Evolutionary conservation across 768 basidiomycete species (phyloP), one percentile per base, ranked within the genome.

Genomic region (Rhodosporidiobolus odoratus): DNA sequence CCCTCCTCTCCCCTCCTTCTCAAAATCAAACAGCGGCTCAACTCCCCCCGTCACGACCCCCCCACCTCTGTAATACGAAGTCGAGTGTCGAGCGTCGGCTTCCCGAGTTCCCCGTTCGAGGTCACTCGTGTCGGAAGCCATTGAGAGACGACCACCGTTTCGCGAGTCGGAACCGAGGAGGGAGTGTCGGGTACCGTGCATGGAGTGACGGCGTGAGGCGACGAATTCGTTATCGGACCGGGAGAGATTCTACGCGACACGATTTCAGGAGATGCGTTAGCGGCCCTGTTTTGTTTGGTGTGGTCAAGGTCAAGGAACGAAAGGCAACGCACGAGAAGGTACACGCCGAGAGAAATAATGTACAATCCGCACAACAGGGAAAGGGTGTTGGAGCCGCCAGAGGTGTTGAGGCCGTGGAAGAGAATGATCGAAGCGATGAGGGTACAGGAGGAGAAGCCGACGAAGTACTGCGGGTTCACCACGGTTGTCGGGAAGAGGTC

Each of bases 361-460:
- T 89, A 82, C 80, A 98, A 95, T 53, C 96, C 96, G 59, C 87
- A 85, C 66, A 98, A 82, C 38, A 99, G 87, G 3, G 92, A 94
- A 38, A 94, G 76, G 40, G 91, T 92, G 78, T 92, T 90, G 32
- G 85, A 84, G 19, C 85, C 87, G 68, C 86, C 87, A 35, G 87
- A 86, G 9, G 92, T 97, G 81, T 97, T 92, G 83, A 98, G 89
- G 0, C 96, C 96, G 83, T 93, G 90, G 85, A 98, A 97, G 71
- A 99, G 85, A 76, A 99, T 95, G 69, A 96, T 85, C 70, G 92
- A 96, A 0, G 96, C 92, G 52, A 96, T 83, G 77, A 95, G 89
- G 57, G 94, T 97, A 8, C 89, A 88, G 3, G 90, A 90, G 25
- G 92, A 91, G 82, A 99, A 99, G 79, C 91, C 89, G 79, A 97